Base-by-base conservation (phyloP, 805 yeast genomes). In the Wickerhamomyces bisporus region DNA sequence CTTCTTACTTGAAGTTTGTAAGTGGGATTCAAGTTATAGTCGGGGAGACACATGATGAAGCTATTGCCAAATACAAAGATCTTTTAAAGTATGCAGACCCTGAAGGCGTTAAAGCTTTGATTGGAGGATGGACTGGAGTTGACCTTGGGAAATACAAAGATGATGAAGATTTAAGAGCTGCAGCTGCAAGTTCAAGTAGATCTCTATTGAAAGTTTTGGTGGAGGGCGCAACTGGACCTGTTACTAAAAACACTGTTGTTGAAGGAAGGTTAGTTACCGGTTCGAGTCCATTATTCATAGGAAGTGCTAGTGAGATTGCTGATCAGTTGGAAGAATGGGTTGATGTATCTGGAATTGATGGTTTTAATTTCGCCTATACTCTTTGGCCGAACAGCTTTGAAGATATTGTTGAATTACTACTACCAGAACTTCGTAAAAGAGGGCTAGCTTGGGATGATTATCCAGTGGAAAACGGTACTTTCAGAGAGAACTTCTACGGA, bases 91-190 rank as follows among this genome's bases (percentile, higher is more conserved):
- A 61, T 36, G 62, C 60, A 6, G 68, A 62, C 40, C 36, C 50
- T n/a, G 71, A 65, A 40, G 73, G 70, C 14, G 68, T 66, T 5
- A 65, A 62, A 36, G 68, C 65, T 1, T 65, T 67, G 42, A 57
- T 70, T 20, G 73, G 73, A 11, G 67, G 72, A 62, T 64, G 68
- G 10, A 17, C 27, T 18, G 69, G 71, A 11, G 54, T 64, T 35
- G 67, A 65, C 39, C 46, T 66, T 25, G 50, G 56, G 19, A 48
- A 53, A 35, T 41, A 34, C 34, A 34, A 14, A n/a, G 30, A 27
- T 27, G 44, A 40, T 19, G 43, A 40, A 30, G 44, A 41, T 30
- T 25, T 41, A 16, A 53, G 45, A 32, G 45, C 46, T 15, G 47
- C 43, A 14, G 60, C 53, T 6, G 38, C 14, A n/a, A 61, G 10